Base-by-base conservation (phyloP, 345 rosid species). In the Balakata baccata region DNA sequence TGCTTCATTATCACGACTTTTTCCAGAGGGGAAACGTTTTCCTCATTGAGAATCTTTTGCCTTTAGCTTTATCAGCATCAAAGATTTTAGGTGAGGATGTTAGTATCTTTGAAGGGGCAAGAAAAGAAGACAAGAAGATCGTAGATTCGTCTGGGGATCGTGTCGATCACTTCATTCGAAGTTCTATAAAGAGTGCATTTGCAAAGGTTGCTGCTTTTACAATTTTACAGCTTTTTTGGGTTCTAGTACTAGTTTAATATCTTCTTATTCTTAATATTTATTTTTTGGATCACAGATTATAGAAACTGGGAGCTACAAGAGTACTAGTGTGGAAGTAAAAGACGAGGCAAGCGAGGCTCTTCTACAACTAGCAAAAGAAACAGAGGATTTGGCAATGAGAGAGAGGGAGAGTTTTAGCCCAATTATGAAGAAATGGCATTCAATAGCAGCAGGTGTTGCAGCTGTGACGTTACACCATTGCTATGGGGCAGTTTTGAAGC, bases 321-420 rank as follows among this genome's bases (percentile, higher is more conserved):
- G 77, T 47, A 79, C 77, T 68, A 78, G 76, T 20, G 68, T 65
- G 25, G 87, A 84, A 6, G 85, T 74, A 74, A 85, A 77, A 73
- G 86, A 85, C 59, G 97, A 83, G 69, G 90, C 86, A 0, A 81
- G 81, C 38, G 89, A 81, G 64, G 85, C 90, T 52, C 74, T 94
- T 4, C 80, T 89, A 34, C 86, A 83, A 60, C 69, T 95, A 72
- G 98, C 94, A 1, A 82, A 88, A 62, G 92, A 92, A 81, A 84
- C 92, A 10, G 94, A 91, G 84, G 90, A 89, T 64, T 80, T 95
- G 77, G 98, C 97, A 6, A 67, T 82, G 70, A 81, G 87, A 23
- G 99, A 95, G 74, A 90, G 89, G 56, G 94, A 89, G 71, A 64
- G 81, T 76, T 95, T 92, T 62, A 89, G 97, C 61, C 94, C 96